Evolutionary conservation across 768 basidiomycete species (phyloP).

Genomic region (Lyophyllum shimeji): DNA sequence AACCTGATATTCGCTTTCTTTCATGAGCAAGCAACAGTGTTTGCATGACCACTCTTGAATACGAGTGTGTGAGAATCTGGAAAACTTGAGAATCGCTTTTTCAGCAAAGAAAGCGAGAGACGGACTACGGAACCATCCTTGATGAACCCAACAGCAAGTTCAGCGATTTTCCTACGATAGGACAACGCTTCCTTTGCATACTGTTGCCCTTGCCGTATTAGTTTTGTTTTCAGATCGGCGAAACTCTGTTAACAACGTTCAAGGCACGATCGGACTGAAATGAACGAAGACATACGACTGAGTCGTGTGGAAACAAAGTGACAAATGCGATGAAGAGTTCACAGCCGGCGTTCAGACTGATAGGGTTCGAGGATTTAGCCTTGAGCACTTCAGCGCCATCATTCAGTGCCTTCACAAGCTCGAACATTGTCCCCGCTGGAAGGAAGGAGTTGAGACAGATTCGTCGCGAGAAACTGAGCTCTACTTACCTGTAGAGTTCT

Average conservation of each 20-base stretch:
- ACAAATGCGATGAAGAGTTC: conserved; percentile 91
- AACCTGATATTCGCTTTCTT: conserved; percentile 85
- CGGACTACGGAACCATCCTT: conserved; percentile 89
- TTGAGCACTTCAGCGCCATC: conserved; percentile 68
- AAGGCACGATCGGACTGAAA: conserved; percentile 11
- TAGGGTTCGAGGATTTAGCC: conserved; percentile 66
- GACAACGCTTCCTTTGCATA: conserved; percentile 79
- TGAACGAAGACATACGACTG: conserved; percentile 51
- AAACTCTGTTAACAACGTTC: conserved; percentile 58
- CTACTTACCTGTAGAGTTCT: conserved; percentile 69
- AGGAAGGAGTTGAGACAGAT: background rate
- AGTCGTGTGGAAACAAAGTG: conserved; percentile 80
- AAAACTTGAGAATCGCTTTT: conserved; percentile 5
- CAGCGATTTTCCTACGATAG: conserved; percentile 88
- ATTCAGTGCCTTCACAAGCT: conserved; percentile 83
- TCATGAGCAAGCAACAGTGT: conserved; percentile 88
- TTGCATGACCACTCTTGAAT: conserved; percentile 94
- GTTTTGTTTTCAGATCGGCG: conserved; percentile 76
- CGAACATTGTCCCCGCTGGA: conserved; percentile 88
- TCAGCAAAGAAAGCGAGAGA: background rate
- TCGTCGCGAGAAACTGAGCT: background rate
- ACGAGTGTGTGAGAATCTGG: conserved; percentile 95
- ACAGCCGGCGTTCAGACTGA: conserved; percentile 86
- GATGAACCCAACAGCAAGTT: conserved; percentile 88
- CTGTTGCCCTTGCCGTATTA: conserved; percentile 77